Evolutionary conservation across 495 filamentous ascomycete genomes (phyloP).

Genomic region (Barbatosphaeria neglecta): DNA sequence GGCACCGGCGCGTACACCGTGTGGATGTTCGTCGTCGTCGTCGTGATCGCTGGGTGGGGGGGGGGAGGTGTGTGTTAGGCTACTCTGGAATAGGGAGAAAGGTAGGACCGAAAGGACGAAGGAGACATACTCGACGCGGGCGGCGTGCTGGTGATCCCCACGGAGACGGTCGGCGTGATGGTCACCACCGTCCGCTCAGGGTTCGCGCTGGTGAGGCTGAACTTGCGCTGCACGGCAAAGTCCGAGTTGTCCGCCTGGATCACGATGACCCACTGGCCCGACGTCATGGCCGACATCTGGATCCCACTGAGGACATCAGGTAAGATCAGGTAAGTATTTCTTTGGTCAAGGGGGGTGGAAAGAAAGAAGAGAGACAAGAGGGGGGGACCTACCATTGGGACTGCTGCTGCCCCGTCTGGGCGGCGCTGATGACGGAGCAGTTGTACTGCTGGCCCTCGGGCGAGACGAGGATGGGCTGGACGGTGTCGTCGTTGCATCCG

Average conservation of each 20-base stretch:
- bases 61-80: too few relatives aligned
- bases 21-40: slow-evolving; percentile 1
- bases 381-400: slow-evolving; percentile 4
- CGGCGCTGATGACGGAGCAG: slow-evolving; percentile 7
- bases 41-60: background rate
- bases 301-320: slow-evolving; percentile 4
- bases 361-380: background rate
- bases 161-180: slow-evolving; percentile 13
- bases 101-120: background rate
- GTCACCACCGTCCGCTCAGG: slow-evolving; percentile 4
- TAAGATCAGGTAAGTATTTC: background rate
- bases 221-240: slow-evolving; percentile 12
- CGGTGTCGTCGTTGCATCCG: slow-evolving; percentile 7
- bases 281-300: slow-evolving; percentile 5
- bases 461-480: slow-evolving; percentile 11
- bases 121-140: slow-evolving; percentile 3
- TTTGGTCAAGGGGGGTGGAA: background rate
- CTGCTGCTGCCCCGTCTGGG: slow-evolving; percentile 6
- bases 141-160: slow-evolving; percentile 7
- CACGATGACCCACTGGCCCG: slow-evolving; percentile 13
- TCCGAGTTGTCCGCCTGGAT: slow-evolving; percentile 14
- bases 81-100: too few relatives aligned
- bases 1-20: slow-evolving; percentile 2
- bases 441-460: slow-evolving; percentile 7
- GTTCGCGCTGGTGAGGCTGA: slow-evolving; percentile 6